Base-by-base conservation (phyloP, 352 stramenopile genomes). In the Phytophthora rubi region DNA sequence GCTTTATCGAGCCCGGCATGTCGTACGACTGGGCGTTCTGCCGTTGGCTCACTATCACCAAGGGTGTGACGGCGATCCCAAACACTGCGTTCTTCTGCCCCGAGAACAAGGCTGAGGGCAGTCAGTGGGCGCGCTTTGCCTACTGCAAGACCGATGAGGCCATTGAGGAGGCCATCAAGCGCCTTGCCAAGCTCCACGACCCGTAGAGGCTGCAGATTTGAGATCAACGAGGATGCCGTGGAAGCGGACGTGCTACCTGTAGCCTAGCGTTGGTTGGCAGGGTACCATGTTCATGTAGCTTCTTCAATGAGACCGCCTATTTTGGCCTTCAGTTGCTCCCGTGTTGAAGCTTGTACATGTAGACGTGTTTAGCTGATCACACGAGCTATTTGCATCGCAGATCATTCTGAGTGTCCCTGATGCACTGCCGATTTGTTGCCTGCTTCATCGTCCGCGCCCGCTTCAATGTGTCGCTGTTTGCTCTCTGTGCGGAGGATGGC, bases 81-180 rank as follows among this genome's bases (percentile, higher is more conserved):
- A 96, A 86, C 21, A 93, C 79, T 47, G 91, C 94, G 39, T 99
- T 99, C 79, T 98, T 98, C 64, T 89, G 82, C 52, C 32, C 76
- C 21, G 82, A 76, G 35, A 97, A 97, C 74, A 91, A 96, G 47
- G 54, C 63, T 8, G 75, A 89, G 30, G 87, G 85, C 42, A 81
- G 87, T 60, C 75, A 88, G 35, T 89, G 92, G 73, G 93, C 88
- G 4, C 92, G 96, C 51, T 98, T 99, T 70, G 95, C 95, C 33
- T 99, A 98, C 81, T 99, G 96, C 85, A 99, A 99, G 84, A 97
- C 90, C 35, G 96, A 99, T 63, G 87, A 97, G 35, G 95, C 90
- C n/a, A 86, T 98, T 33, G 70, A 81, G 21, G 82, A 96, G 57
- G 95, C 95, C 59, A 97, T 94, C 66, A 79, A 78, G 65, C 87